Evolutionary conservation across 2,329 filamentous ascomycete genomes (phyloP).

Genomic region (Fusarium sp.): DNA sequence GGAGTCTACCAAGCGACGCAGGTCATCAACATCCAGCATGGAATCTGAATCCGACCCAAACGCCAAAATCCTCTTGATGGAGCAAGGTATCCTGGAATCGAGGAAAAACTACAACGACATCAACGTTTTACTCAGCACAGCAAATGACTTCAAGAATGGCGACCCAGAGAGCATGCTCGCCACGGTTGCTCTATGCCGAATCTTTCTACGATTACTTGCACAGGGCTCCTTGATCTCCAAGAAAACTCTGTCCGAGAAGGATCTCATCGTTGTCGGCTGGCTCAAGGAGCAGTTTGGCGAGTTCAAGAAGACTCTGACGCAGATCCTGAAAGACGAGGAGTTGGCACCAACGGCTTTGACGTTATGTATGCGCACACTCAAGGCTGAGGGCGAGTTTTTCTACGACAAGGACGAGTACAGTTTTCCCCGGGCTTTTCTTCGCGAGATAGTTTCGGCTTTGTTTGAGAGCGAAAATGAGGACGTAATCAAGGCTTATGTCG

Average conservation of each 20-base stretch:
- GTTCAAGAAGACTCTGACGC: constrained; percentile 75
- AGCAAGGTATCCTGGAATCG: constrained; percentile 86
- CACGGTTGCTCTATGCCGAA: constrained; percentile 85
- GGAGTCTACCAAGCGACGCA: constrained; percentile 66
- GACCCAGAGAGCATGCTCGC: constrained; percentile 75
- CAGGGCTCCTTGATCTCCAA: constrained; percentile 78
- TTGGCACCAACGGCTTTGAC: constrained; percentile 81
- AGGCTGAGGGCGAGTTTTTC: constrained; percentile 79
- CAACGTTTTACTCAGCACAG: constrained; percentile 74
- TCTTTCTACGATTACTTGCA: constrained; percentile 86
- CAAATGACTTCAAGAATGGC: constrained; percentile 64
- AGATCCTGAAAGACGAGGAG: constrained; percentile 73
- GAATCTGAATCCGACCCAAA: constrained; percentile 67
- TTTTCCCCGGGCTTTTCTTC: constrained; percentile 79
- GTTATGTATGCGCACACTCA: constrained; percentile 86
- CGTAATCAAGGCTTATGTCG: constrained; percentile 79
- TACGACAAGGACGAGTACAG: constrained; percentile 74
- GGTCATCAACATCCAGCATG: constrained; percentile 64
- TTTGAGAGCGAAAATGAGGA: constrained; percentile 71
- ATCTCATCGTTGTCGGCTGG: constrained; percentile 82
- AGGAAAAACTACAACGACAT: constrained; percentile 96
- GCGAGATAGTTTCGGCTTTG: constrained; percentile 74
- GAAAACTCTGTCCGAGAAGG: constrained; percentile 78
- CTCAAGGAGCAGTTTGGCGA: constrained; percentile 81
- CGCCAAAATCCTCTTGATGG: constrained; percentile 80